Evolutionary conservation across 331 rosid species (phyloP).

Genomic region (Erythrophleum ivorense): DNA sequence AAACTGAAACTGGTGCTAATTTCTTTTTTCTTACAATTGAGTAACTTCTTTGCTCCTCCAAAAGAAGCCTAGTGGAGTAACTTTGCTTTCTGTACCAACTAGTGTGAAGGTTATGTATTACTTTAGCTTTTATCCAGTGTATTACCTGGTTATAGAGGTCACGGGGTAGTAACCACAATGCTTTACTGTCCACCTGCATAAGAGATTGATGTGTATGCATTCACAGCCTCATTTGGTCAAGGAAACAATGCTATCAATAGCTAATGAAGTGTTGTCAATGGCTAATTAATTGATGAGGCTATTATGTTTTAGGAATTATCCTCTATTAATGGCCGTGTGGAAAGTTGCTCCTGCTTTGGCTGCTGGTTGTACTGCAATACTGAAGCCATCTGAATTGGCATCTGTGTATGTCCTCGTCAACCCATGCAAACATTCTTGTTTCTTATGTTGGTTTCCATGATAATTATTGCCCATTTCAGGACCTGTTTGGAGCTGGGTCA

Average conservation of each 20-base stretch:
- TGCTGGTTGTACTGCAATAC: slow-evolving; percentile 94
- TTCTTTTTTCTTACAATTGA: background rate
- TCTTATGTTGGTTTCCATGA: slow-evolving; percentile 12
- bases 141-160: background rate
- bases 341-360: slow-evolving; percentile 99
- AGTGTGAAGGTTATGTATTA: background rate
- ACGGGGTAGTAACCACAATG: background rate
- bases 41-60: background rate
- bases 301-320: slow-evolving; percentile 82
- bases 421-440: slow-evolving; percentile 36
- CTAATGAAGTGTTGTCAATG: slow-evolving; percentile 10
- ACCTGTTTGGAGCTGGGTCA: slow-evolving; percentile 93
- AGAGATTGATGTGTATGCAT: background rate
- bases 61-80: background rate
- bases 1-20: background rate
- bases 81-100: background rate
- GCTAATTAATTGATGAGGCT: background rate
- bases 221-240: background rate
- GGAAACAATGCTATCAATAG: slow-evolving; percentile 13
- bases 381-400: slow-evolving; percentile 95
- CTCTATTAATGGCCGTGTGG: slow-evolving; percentile 91
- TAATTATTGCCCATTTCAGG: slow-evolving; percentile 50
- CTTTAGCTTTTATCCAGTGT: background rate
- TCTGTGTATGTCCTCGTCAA: slow-evolving; percentile 69
- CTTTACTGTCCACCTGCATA: background rate